phyloP scores from a whole-genome alignment of 2,329 filamentous ascomycete species.

The Calonectria hongkongensis region DNA sequence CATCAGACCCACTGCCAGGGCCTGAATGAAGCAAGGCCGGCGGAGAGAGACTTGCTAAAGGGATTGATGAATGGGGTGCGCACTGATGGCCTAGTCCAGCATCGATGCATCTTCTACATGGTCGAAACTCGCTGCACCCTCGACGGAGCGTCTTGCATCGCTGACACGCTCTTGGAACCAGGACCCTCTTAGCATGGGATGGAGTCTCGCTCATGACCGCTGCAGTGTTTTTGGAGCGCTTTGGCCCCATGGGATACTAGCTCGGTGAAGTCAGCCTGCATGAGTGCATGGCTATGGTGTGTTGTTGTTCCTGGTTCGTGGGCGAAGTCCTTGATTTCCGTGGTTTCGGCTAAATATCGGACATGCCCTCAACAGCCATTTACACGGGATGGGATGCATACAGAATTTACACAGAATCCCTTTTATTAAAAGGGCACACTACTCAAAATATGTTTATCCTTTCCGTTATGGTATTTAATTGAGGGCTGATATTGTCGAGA shows the following conservation, averaged over 20 bases:
- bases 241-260: slow-evolving; percentile 3
- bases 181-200: slow-evolving; percentile 59
- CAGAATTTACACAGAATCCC: no score
- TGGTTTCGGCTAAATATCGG: slow-evolving; percentile 5
- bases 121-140: slow-evolving; percentile 66
- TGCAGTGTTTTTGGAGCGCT: neutral
- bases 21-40: neutral
- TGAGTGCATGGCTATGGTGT: neutral
- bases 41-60: slow-evolving; percentile 36
- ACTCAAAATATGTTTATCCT: no score
- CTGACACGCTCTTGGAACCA: slow-evolving; percentile 66
- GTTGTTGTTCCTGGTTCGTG: neutral
- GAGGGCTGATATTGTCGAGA: no score
- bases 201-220: neutral
- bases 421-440: no score
- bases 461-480: no score
- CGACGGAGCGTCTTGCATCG: slow-evolving; percentile 65
- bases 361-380: no score
- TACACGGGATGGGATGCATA: no score
- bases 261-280: neutral
- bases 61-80: slow-evolving; percentile 45
- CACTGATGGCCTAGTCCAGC: slow-evolving; percentile 65
- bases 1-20: slow-evolving; percentile 19
- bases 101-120: slow-evolving; percentile 65
- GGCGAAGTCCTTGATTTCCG: neutral